Conservation (phyloP, 2,329 filamentous ascomycete genomes). For the Fusarium buharicum region DNA sequence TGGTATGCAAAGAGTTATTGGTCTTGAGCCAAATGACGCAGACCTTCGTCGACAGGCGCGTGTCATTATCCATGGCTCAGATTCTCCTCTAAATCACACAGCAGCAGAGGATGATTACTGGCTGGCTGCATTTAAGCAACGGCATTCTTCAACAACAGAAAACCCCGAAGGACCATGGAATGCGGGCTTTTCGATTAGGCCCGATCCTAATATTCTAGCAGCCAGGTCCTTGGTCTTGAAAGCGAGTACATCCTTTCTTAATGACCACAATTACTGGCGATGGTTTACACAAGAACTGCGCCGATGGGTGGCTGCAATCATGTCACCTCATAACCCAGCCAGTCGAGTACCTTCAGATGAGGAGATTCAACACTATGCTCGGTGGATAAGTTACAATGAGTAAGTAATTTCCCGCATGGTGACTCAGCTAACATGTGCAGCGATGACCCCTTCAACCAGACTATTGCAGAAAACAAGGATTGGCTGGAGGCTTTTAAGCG, state of each 20-base stretch:
- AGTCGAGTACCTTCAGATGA: slow-evolving; percentile 39
- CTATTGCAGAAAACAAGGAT: slow-evolving; percentile 40
- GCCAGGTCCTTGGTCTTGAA: slow-evolving; percentile 29
- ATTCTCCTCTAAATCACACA: slow-evolving; percentile 28
- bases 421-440: slow-evolving; percentile 19
- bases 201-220: slow-evolving; percentile 20
- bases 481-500: slow-evolving; percentile 42
- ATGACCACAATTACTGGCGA: slow-evolving; percentile 42
- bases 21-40: slow-evolving; percentile 32
- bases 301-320: slow-evolving; percentile 42
- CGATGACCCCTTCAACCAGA: slow-evolving; percentile 45
- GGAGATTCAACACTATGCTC: slow-evolving; percentile 45
- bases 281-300: slow-evolving; percentile 39
- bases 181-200: neutral
- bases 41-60: slow-evolving; percentile 37
- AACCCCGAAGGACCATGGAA: slow-evolving; percentile 9
- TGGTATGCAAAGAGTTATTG: slow-evolving; percentile 25
- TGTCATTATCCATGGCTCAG: slow-evolving; percentile 34
- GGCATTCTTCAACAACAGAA: slow-evolving; percentile 27
- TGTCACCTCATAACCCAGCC: slow-evolving; percentile 42
- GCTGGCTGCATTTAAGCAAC: slow-evolving; percentile 36
- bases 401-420: neutral
- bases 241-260: slow-evolving; percentile 33
- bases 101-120: slow-evolving; percentile 42
- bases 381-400: slow-evolving; percentile 45